Conservation (phyloP, 2,329 filamentous ascomycete genomes). For the Epichloe coenophiala region DNA sequence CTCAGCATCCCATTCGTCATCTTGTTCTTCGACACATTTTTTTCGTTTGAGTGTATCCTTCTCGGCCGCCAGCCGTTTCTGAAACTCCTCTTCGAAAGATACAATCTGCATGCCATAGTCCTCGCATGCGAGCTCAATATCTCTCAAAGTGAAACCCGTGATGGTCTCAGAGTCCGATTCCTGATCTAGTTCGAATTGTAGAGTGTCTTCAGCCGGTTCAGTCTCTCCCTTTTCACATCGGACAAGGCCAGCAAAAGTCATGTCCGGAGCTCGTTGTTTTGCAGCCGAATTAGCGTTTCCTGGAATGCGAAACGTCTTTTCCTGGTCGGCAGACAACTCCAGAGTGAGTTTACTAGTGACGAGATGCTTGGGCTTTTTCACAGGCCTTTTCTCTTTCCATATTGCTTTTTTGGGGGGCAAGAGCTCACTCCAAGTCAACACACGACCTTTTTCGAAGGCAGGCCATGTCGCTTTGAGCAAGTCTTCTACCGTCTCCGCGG, state of each 20-base stretch:
- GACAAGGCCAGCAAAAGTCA: conserved; percentile 34
- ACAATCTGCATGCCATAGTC: conserved; percentile 64
- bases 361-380: conserved; percentile 68
- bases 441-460: conserved; percentile 59
- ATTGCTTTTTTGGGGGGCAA: conserved; percentile 72
- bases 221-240: conserved; percentile 29
- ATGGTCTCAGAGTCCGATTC: conserved; percentile 50
- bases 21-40: conserved; percentile 23
- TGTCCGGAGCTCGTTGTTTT: conserved; percentile 42
- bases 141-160: conserved; percentile 62
- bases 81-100: conserved; percentile 27
- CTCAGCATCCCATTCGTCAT: conserved; percentile 51
- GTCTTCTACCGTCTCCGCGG: conserved; percentile 60
- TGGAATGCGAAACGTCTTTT: conserved; percentile 69
- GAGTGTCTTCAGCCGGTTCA: conserved; percentile 20
- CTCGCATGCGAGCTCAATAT: conserved; percentile 73
- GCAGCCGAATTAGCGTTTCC: conserved; percentile 39
- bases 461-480: conserved; percentile 71
- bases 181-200: conserved; percentile 33
- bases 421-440: conserved; percentile 69
- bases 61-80: conserved; percentile 18
- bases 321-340: conserved; percentile 74
- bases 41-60: conserved; percentile 18
- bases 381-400: conserved; percentile 65
- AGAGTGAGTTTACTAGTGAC: conserved; percentile 79